Evolutionary conservation across 495 filamentous ascomycete species (phyloP), one percentile per base, ranked within the genome.

Genomic region (Oidiodendron maius): DNA sequence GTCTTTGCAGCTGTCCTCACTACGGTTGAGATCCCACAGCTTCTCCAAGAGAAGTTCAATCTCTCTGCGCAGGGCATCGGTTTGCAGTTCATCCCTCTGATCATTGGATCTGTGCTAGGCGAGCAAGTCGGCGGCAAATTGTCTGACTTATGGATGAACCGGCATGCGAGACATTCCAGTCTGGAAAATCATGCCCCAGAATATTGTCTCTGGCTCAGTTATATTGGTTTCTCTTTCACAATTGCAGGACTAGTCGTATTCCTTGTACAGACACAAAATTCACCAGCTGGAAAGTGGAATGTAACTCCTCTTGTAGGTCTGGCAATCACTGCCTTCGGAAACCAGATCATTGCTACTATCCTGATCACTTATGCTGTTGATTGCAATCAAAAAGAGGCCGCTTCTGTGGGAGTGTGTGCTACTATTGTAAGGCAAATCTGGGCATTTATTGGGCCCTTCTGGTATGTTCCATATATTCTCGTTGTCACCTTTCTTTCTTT

Each of bases 341-440:
- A 76, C 46, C 75, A 79, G 57, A 57, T 79, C 8, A 66, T 79
- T 17, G 77, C 75, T 4, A 77, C 74, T 1, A 66, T 79, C 1
- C 51, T 75, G 36, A 64, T 77, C 40, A 79, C 73, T 4, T 76
- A 76, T 56, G 62, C 72, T 13, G 59, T 77, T n/a, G 71, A 77
- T 58, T 73, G 69, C 44, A 69, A 77, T 40, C 71, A 61, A 0
- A 58, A 69, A 18, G 67, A 77, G 30, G 64, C 73, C 0, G 68
- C 64, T 0, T 70, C 68, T 51, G 69, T 78, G 1, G 76, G 76
- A 20, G 75, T 78, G 2, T 78, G 76, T 42, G 71, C 78, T 37
- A 77, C 64, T 0, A 70, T 77, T 44, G 63, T 77, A 28, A 61
- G 74, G 15, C 66, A 70, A 41, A 68, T 65, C 13, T 77, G 72